Evolutionary conservation across 2,329 filamentous ascomycete species (phyloP).

Genomic region (Venturiaceae sp.): DNA sequence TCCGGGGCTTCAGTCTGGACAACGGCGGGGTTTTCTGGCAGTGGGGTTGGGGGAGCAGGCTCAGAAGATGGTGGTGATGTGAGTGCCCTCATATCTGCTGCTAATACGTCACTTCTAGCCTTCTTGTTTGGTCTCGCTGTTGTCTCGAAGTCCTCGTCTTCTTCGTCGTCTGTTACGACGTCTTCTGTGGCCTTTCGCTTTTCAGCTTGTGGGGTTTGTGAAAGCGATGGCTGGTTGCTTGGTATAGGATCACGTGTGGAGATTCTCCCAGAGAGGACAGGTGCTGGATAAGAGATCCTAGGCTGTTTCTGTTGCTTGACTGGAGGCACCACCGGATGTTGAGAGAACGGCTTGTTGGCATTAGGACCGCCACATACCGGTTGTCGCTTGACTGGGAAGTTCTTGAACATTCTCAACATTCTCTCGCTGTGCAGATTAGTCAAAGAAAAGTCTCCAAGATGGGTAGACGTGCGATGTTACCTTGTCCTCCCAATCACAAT

Average conservation of each 20-base stretch:
- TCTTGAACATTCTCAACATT: neutral
- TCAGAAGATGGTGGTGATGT: neutral
- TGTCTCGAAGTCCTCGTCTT: neutral
- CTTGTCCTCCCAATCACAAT: neutral
- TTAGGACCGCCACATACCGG: neutral
- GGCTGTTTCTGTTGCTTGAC: neutral
- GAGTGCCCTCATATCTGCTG: neutral
- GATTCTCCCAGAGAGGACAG: neutral
- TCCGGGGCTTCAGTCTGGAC: neutral
- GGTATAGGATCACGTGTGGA: too few species aligned
- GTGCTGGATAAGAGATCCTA: neutral
- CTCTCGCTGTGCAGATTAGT: neutral
- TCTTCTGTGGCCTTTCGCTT: neutral
- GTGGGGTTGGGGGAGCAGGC: neutral
- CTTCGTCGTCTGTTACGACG: neutral
- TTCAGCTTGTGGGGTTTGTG: neutral
- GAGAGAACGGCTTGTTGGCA: neutral
- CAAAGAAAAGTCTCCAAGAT: neutral
- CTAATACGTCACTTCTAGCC: neutral
- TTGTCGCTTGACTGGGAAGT: neutral
- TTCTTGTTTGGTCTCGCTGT: neutral
- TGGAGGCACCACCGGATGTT: neutral
- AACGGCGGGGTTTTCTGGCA: neutral
- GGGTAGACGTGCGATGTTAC: neutral
- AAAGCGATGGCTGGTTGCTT: neutral